Base-by-base conservation (phyloP, 164 flowering plant species). In the Aristolochia fimbriata region DNA sequence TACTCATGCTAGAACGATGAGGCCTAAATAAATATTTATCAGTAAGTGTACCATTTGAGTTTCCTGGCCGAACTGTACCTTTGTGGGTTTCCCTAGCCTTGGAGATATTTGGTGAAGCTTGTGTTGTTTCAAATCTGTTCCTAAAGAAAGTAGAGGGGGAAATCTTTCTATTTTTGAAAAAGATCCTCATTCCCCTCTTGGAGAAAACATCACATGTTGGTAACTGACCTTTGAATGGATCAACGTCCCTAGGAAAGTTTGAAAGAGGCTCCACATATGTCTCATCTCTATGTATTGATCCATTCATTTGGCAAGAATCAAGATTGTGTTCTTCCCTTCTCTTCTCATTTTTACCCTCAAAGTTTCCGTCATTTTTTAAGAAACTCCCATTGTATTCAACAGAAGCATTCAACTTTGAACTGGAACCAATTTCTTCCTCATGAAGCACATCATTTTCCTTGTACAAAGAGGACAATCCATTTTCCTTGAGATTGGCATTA, bases 181-280 rank as follows among this genome's bases (percentile, higher is more conserved):
- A 93, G 0, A 49, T 65, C 51, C 88, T 75, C 97, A 93, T 89
- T 70, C 80, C 89, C 61, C 72, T 81, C 66, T 62, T 89, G 22
- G 88, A 87, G 75, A 93, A 86, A 69, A 89, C 61, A 73, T 93
- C 67, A 45, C 76, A 62, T 19, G 90, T 81, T 58, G 94, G 98
- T 62, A 81, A 14, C 73, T 93, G 98, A 65, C 88, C 73, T 61
- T 75, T 82, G 23, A 93, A 65, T 48, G 98, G 98, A 56, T 86
- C 73, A 67, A 73, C 62, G 55, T 73, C 74, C 20, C 21, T 37
- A 57, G 48, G 62, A 57, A 41, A 66, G 7, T 24, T 47, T 14
- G 41, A 27, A 65, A 79, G 62, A 64, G 60, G 71, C 58, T 24
- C 60, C 22, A 47, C 78, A 59, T 60, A 50, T 15, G 33, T 65